Base-by-base conservation (phyloP, 2,329 filamentous ascomycete genomes). In the Fusarium pseudograminearum region DNA sequence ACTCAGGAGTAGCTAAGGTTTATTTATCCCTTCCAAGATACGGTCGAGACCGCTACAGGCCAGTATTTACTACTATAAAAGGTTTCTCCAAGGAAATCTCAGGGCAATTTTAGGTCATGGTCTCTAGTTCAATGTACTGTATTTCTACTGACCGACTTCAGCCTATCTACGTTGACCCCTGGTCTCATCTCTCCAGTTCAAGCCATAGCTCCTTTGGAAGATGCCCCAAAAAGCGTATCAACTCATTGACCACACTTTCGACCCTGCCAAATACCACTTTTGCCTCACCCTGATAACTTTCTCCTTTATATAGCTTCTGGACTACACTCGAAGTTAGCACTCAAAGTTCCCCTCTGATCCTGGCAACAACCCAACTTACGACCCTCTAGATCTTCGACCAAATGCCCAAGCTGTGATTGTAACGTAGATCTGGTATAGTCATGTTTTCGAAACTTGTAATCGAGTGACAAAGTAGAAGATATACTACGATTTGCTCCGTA, bases 171-270 rank as follows among this genome's bases (percentile, higher is more conserved):
- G 18, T 15, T 7, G 14, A 31, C n/a, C 5, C 10, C 7, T 40
- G 9, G n/a, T 11, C 44, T 61, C 44, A 38, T n/a, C 20, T 50
- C 5, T 65, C 61, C 9, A 34, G 36, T 5, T 67, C 66, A 57
- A 70, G 67, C 67, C 67, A 69, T 52, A 58, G 31, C 42, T 69
- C 67, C 33, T 50, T 70, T 24, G 67, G 53, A 11, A 70, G 57
- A 50, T 47, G 45, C 2, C 50, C 51, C 8, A 69, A 31, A n/a
- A 69, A 69, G 9, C 61, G 34, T 20, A 46, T 67, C 18, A 63
- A 10, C 41, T 70, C 67, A 31, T 38, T 45, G 5, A 70, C 40
- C 6, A 52, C 54, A 36, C 33, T 45, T 30, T 45, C 34, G 7
- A 67, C 51, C 45, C 44, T 69, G 5, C 24, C 14, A 7, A 69